Evolutionary conservation across 345 rosid species (phyloP).

Genomic region (Heritiera littoralis): DNA sequence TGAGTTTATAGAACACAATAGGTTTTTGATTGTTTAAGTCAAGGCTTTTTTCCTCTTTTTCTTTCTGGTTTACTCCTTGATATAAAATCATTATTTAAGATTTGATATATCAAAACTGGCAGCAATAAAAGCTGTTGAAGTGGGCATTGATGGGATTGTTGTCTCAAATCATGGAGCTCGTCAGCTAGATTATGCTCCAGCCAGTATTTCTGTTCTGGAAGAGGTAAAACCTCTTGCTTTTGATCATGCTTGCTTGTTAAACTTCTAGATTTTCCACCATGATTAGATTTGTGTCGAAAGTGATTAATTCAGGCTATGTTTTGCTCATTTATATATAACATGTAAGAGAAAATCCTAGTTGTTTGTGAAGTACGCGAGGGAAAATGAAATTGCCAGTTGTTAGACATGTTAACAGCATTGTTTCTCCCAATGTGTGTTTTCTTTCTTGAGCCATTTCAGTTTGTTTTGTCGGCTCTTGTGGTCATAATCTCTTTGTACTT

Average conservation of each 20-base stretch:
- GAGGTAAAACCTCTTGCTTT: conserved; percentile 42
- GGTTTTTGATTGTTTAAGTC: neutral
- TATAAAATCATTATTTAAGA: neutral
- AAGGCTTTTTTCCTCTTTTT: neutral
- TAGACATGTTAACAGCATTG: neutral
- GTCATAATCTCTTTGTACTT: neutral
- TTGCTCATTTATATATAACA: neutral
- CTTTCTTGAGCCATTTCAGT: neutral
- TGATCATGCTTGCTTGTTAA: neutral
- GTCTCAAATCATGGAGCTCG: conserved; percentile 80
- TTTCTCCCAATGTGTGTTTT: neutral
- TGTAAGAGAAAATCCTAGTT: neutral
- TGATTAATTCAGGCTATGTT: neutral
- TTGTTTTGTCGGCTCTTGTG: neutral
- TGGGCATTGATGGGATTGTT: conserved; percentile 59
- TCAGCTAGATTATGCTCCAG: conserved; percentile 58
- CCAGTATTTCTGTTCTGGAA: conserved; percentile 56
- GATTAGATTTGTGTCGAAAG: neutral
- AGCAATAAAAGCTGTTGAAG: conserved; percentile 64
- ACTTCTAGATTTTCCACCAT: conserved; percentile 6
- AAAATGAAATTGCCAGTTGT: neutral
- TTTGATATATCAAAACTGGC: conserved; percentile 26
- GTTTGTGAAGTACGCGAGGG: neutral
- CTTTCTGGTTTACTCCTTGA: neutral
- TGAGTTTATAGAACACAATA: neutral